Conservation (phyloP, 805 yeast species). For the Candida ponderosae region DNA sequence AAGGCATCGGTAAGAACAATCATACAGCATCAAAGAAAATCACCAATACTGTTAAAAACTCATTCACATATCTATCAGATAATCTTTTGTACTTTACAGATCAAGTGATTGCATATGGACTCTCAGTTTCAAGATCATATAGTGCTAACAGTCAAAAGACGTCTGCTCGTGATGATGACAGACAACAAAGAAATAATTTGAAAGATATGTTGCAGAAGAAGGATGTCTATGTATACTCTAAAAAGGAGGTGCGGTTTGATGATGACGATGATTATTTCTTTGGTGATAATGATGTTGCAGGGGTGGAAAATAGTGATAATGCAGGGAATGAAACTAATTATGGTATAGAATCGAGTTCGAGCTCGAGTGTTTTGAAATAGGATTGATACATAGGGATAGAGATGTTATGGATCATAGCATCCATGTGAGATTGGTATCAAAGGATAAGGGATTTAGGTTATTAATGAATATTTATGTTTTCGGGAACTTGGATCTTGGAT, state of each 20-base stretch:
- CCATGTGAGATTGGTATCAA: too few relatives aligned
- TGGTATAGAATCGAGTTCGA: too few relatives aligned
- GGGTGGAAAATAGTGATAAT: too few relatives aligned
- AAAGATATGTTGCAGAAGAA: conserved; percentile 20
- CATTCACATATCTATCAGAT: conserved; percentile 24
- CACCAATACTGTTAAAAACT: conserved; percentile 12
- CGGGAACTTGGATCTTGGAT: too few relatives aligned
- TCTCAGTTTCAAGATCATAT: conserved; percentile 48
- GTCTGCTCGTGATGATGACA: conserved; percentile 10
- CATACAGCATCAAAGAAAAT: conserved; percentile 1
- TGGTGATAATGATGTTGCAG: not conserved
- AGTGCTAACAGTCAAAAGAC: conserved; percentile 17
- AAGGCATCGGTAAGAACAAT: conserved; percentile 5
- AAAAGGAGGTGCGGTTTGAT: conserved; percentile 33
- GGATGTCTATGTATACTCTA: conserved; percentile 35
- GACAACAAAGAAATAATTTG: conserved; percentile 15
- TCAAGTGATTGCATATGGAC: conserved; percentile 46
- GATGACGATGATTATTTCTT: conserved; percentile 16
- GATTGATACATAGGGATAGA: too few relatives aligned
- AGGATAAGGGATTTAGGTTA: too few relatives aligned
- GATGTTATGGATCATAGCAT: too few relatives aligned
- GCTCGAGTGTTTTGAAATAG: too few relatives aligned
- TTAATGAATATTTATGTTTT: too few relatives aligned
- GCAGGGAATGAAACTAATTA: too few relatives aligned
- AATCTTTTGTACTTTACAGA: conserved; percentile 40